Conservation (phyloP, 768 basidiomycete genomes). For the Kwoniella heveanensis region DNA sequence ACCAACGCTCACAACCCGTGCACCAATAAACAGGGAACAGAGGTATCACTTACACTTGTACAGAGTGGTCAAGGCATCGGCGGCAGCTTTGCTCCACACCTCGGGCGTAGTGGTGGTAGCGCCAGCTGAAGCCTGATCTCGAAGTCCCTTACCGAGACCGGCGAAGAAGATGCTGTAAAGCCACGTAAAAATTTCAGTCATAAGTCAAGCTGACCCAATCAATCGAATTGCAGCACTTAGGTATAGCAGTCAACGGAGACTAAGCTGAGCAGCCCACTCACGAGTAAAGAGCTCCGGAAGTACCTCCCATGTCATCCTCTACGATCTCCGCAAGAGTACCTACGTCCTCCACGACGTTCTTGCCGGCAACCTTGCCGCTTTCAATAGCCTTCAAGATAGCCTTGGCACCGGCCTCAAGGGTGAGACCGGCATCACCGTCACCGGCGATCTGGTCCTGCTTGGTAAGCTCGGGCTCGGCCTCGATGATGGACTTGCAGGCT, state of each 20-base stretch:
- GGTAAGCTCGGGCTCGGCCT: slow-evolving; percentile 86
- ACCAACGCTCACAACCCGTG: no score
- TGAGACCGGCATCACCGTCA: slow-evolving; percentile 75
- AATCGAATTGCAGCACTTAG: neutral
- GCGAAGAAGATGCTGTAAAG: slow-evolving; percentile 83
- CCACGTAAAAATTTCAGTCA: neutral
- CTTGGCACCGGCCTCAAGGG: slow-evolving; percentile 66
- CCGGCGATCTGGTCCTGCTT: slow-evolving; percentile 87
- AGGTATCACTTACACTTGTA: slow-evolving; percentile 43
- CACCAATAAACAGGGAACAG: no score
- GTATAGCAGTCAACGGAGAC: no score
- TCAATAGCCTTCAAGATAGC: slow-evolving; percentile 65
- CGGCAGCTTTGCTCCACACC: slow-evolving; percentile 67
- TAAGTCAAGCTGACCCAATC: neutral
- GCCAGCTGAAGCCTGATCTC: slow-evolving; percentile 53
- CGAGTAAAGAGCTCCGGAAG: slow-evolving; percentile 89
- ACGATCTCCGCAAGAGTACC: slow-evolving; percentile 72
- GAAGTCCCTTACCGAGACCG: slow-evolving; percentile 73
- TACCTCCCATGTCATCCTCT: slow-evolving; percentile 87
- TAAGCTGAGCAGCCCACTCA: slow-evolving; percentile 57
- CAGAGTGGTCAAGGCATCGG: slow-evolving; percentile 50
- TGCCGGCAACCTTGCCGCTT: slow-evolving; percentile 64
- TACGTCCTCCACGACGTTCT: slow-evolving; percentile 67
- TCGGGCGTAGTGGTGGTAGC: slow-evolving; percentile 59
- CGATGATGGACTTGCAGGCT: slow-evolving; percentile 60